Evolutionary conservation across 805 yeast genomes (phyloP).

Genomic region (Wickerhamomyces queroliae): DNA sequence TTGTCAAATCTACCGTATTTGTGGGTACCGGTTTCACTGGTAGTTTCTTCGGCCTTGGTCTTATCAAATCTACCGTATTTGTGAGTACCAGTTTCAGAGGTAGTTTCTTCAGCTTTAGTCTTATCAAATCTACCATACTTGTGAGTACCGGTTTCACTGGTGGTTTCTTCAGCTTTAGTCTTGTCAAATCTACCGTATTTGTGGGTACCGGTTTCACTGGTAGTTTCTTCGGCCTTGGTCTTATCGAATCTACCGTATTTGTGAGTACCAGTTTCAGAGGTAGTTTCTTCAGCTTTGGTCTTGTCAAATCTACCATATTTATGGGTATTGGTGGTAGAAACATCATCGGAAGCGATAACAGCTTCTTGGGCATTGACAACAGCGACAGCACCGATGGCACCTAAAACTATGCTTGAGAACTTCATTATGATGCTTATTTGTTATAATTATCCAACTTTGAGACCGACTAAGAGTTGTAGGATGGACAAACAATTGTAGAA

Average conservation of each 20-base stretch:
- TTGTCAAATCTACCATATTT: slow-evolving; percentile 47
- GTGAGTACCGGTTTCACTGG: slow-evolving; percentile 41
- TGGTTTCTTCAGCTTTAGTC: slow-evolving; percentile 25
- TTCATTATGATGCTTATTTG: slow-evolving; percentile 10
- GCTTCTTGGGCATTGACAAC: slow-evolving; percentile 15
- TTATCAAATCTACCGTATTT: slow-evolving; percentile 51
- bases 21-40: slow-evolving; percentile 44
- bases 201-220: slow-evolving; percentile 43
- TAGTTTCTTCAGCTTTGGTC: slow-evolving; percentile 26
- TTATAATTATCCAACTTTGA: too few species aligned
- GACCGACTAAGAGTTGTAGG: too few species aligned
- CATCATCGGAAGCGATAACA: slow-evolving; percentile 21
- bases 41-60: slow-evolving; percentile 28
- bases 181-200: slow-evolving; percentile 47
- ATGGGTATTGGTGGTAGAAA: slow-evolving; percentile 36
- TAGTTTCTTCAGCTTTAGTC: slow-evolving; percentile 28
- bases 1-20: slow-evolving; percentile 49
- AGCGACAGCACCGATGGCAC: slow-evolving; percentile 17
- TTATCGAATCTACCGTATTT: slow-evolving; percentile 50
- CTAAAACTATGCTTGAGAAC: slow-evolving; percentile 14
- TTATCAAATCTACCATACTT: slow-evolving; percentile 47
- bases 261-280: slow-evolving; percentile 44
- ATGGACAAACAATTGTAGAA: too few species aligned
- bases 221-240: slow-evolving; percentile 30
- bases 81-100: slow-evolving; percentile 44